A percentile compares a stretch with the other conserved stretches of the same genome.
Evolutionary conservation across 371 early-diverging fungal genomes (phyloP).

Genomic region (Mucor velutinosus): DNA sequence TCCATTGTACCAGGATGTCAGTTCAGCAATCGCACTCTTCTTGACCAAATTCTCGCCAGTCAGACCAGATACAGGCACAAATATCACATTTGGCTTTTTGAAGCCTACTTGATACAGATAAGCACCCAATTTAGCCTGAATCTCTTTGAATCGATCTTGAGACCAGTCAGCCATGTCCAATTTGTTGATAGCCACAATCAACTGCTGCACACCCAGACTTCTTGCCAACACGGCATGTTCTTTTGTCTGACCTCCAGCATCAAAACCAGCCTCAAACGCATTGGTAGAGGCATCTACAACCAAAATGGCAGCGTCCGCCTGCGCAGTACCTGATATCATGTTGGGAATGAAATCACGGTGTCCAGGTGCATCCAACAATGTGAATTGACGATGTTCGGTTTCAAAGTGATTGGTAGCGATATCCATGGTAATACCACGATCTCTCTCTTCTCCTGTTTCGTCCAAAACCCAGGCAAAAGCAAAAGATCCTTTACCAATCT

Average conservation of each 20-base stretch:
- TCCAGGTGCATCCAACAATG: slow-evolving; percentile 97
- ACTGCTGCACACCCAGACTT: slow-evolving; percentile 84
- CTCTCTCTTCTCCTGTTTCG: slow-evolving; percentile 90
- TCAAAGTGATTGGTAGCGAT: slow-evolving; percentile 92
- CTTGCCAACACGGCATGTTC: slow-evolving; percentile 93
- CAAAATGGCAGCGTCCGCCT: slow-evolving; percentile 95
- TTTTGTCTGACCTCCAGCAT: slow-evolving; percentile 94
- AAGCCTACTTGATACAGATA: slow-evolving; percentile 83
- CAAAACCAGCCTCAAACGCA: slow-evolving; percentile 98
- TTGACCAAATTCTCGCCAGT: slow-evolving; percentile 81
- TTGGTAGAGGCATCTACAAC: slow-evolving; percentile 93
- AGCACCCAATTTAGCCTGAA: slow-evolving; percentile 59
- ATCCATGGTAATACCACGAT: slow-evolving; percentile 96
- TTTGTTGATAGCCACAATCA: slow-evolving; percentile 94
- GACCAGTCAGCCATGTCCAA: slow-evolving; percentile 86
- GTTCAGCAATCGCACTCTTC: slow-evolving; percentile 35
- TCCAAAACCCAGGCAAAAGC: slow-evolving; percentile 97
- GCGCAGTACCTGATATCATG: slow-evolving; percentile 98
- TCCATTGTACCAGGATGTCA: slow-evolving; percentile 71
- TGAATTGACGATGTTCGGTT: slow-evolving; percentile 78
- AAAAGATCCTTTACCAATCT: slow-evolving; percentile 92
- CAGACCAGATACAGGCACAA: slow-evolving; percentile 89
- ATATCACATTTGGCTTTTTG: slow-evolving; percentile 66
- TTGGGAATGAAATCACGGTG: slow-evolving; percentile 99
- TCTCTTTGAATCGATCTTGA: slow-evolving; percentile 73